Base-by-base conservation (phyloP, 257 asterid genomes). In the Primulina tabacum region DNA sequence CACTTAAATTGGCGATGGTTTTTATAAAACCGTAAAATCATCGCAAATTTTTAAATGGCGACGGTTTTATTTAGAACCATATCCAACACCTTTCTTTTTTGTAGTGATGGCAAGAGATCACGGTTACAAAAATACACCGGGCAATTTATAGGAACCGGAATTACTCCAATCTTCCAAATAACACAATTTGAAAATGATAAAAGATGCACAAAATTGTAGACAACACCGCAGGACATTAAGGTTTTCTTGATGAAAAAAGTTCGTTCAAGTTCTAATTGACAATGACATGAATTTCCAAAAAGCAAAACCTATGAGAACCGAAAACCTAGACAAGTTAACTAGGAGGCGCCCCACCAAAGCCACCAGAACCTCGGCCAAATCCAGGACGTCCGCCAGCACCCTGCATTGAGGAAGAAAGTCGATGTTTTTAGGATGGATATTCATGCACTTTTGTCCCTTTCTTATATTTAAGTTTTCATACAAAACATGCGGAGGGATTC, bases 321-420 rank as follows among this genome's bases (percentile, higher is more conserved):
- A 58, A 5, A 37, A 74, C 16, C 35, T 60, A 6, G 21, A 29
- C 24, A 53, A 69, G 14, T 75, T 81, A 84, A 68, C 87, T 84
- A 56, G 89, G 65, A 56, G 89, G 87, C 52, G 89, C 82, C 58
- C 82, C 83, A 38, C 80, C 82, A 77, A 73, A 87, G 34, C 87
- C 81, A 4, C 90, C 94, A 28, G 94, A 55, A 12, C 94, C 94
- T 64, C 94, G 80, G 53, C 94, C 94, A 64, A 87, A 87, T 32
- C 89, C 89, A 33, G 90, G 75, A 8, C 94, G 89, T 10, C 86
- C 86, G 43, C 94, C 88, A 18, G 83, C 7, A 62, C 84, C 90
- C 88, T 83, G 73, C 73, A 68, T 2, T 16, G 55, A 58, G 11
- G n/a, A 68, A 29, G 28, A 29, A 62, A 50, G 24, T 33, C 8